Conservation (phyloP, 176 grass and related monocot genomes). For the Carex pumila region DNA sequence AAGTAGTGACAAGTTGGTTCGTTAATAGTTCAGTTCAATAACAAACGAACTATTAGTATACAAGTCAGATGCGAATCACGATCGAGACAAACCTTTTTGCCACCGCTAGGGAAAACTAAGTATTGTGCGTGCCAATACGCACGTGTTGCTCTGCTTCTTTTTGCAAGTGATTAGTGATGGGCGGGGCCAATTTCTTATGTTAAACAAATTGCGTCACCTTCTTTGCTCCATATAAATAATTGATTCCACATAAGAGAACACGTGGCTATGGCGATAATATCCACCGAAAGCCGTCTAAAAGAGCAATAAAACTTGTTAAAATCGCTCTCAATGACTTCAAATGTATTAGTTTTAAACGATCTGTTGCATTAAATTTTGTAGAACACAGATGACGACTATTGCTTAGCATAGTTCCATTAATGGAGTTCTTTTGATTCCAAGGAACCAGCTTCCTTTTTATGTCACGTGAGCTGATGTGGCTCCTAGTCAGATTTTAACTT, state of each 20-base stretch:
- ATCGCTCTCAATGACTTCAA: background rate
- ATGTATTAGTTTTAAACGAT: background rate
- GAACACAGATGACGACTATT: background rate
- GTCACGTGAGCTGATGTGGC: background rate
- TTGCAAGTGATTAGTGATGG: background rate
- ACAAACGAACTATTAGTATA: no score
- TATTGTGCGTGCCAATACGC: background rate
- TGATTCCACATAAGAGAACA: background rate
- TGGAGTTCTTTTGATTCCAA: background rate
- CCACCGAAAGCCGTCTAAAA: background rate
- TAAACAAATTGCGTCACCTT: background rate
- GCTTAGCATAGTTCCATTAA: background rate
- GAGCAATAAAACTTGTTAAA: background rate
- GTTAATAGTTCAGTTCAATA: no score
- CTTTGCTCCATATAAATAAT: background rate
- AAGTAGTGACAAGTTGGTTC: no score
- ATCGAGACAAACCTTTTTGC: no score
- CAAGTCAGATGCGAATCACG: no score
- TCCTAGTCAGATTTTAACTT: conserved; percentile 2
- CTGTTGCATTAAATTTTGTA: background rate
- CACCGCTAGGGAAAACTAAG: background rate
- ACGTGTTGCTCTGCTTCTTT: background rate
- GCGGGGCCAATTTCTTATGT: background rate
- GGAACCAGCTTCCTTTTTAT: background rate
- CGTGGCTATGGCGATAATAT: background rate